Evolutionary conservation across 371 early-diverging fungal species (phyloP).

Genomic region (Mortierella sp.): DNA sequence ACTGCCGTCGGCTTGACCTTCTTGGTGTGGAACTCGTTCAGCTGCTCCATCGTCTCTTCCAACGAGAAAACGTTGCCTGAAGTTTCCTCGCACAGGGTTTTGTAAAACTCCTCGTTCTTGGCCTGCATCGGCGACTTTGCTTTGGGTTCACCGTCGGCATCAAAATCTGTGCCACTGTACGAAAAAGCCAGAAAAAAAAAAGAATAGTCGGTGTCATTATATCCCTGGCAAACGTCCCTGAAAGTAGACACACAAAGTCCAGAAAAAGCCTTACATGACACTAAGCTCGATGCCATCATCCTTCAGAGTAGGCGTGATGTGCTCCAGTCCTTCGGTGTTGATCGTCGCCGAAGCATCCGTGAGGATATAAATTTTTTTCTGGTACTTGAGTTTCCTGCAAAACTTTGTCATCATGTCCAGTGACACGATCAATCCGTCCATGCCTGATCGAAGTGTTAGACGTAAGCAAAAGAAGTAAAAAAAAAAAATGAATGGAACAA

Average conservation of each 20-base stretch:
- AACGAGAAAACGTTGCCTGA: slow-evolving; percentile 55
- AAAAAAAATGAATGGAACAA: neutral
- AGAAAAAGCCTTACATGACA: slow-evolving; percentile 65
- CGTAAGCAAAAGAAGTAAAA: too few relatives aligned
- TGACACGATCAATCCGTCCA: slow-evolving; percentile 77
- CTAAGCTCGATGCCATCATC: slow-evolving; percentile 60
- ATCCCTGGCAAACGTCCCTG: too few relatives aligned
- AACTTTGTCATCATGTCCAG: slow-evolving; percentile 63
- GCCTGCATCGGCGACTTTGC: slow-evolving; percentile 32
- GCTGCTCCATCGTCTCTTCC: slow-evolving; percentile 62
- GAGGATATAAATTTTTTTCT: slow-evolving; percentile 71
- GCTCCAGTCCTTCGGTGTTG: slow-evolving; percentile 60
- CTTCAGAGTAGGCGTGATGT: slow-evolving; percentile 56
- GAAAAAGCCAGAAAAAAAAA: too few relatives aligned
- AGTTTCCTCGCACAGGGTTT: slow-evolving; percentile 43
- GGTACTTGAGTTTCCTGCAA: slow-evolving; percentile 73
- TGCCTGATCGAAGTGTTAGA: slow-evolving; percentile 51
- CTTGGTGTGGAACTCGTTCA: slow-evolving; percentile 62
- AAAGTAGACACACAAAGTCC: too few relatives aligned
- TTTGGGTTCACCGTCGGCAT: slow-evolving; percentile 17
- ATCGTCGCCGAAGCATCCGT: slow-evolving; percentile 69
- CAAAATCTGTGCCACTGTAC: slow-evolving; percentile 40
- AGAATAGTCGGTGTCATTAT: too few relatives aligned
- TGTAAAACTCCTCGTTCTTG: slow-evolving; percentile 59
- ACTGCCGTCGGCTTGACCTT: slow-evolving; percentile 67